phyloP scores from a whole-genome alignment of 768 basidiomycete genomes.

The Leccinum disarticulatum region DNA sequence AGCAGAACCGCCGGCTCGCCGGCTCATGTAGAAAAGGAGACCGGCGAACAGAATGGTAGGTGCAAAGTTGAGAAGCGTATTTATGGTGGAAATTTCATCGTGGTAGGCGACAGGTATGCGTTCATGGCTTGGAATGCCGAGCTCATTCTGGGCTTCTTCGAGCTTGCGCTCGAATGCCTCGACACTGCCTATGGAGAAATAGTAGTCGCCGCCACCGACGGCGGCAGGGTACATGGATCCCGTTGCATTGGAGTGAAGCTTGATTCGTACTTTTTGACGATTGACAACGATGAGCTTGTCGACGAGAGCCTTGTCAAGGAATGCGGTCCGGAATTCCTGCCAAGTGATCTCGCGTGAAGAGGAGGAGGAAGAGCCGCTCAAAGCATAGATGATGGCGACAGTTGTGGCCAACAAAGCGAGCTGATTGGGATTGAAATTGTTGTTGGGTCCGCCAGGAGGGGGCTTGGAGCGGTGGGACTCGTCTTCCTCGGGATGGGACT shows the following conservation, averaged over 20 bases:
- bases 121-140: slow-evolving; percentile 88
- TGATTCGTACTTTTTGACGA: slow-evolving; percentile 85
- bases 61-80: slow-evolving; percentile 84
- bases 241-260: slow-evolving; percentile 87
- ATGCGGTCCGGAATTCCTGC: slow-evolving; percentile 98
- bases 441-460: slow-evolving; percentile 44
- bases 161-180: slow-evolving; percentile 96
- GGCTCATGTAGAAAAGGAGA: slow-evolving; percentile 84
- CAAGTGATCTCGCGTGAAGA: slow-evolving; percentile 92
- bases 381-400: slow-evolving; percentile 65
- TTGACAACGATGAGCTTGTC: slow-evolving; percentile 93
- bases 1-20: slow-evolving; percentile 60
- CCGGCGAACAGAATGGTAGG: slow-evolving; percentile 94
- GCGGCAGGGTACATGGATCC: slow-evolving; percentile 71
- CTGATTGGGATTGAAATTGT: slow-evolving; percentile 56
- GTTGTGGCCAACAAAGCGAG: slow-evolving; percentile 56
- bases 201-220: slow-evolving; percentile 63
- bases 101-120: slow-evolving; percentile 97
- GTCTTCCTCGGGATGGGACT: slow-evolving; percentile 31
- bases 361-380: slow-evolving; percentile 46
- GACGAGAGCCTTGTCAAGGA: slow-evolving; percentile 95
- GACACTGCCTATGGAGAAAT: slow-evolving; percentile 96
- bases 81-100: slow-evolving; percentile 86
- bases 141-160: slow-evolving; percentile 89
- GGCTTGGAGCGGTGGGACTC: slow-evolving; percentile 42